Evolutionary conservation across 192 early-diverging fungal species (phyloP).

Genomic region (Jimgerdemannia lactiflua): DNA sequence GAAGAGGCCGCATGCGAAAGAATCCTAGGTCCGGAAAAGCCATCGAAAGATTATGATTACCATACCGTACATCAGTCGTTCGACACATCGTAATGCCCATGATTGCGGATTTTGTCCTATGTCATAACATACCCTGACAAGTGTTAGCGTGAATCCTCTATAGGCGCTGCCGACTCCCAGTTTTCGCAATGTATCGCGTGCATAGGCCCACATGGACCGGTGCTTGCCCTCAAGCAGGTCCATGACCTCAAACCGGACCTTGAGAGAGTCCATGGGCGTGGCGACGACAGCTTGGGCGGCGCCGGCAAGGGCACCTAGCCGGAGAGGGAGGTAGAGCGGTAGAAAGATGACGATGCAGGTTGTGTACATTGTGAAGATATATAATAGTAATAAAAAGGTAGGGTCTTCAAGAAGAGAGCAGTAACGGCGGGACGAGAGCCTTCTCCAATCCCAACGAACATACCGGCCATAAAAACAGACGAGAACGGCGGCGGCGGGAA

Average conservation of each 20-base stretch:
- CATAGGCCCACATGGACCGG: slow-evolving; percentile 65
- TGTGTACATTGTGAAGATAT: neutral
- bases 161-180: slow-evolving; percentile 51
- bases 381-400: neutral
- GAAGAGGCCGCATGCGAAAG: slow-evolving; percentile 67
- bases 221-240: slow-evolving; percentile 71
- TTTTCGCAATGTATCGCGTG: slow-evolving; percentile 52
- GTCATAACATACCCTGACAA: slow-evolving; percentile 40
- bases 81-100: neutral
- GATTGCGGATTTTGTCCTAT: neutral
- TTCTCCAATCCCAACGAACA: too few species aligned
- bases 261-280: slow-evolving; percentile 70
- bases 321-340: neutral
- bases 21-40: slow-evolving; percentile 42
- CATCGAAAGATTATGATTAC: neutral
- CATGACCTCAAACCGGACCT: slow-evolving; percentile 71
- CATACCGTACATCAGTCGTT: neutral
- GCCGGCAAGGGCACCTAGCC: slow-evolving; percentile 57
- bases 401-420: neutral
- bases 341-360: slow-evolving; percentile 31
- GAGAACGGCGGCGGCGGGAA: slow-evolving; percentile 50
- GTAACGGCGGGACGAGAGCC: neutral
- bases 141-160: slow-evolving; percentile 49
- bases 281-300: slow-evolving; percentile 73
- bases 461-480: slow-evolving; percentile 49